These are phyloP conservation scores for Marsdenia floribunda DNA, from an alignment of 257 asterid species.

Conservation along the genomic window DNA sequence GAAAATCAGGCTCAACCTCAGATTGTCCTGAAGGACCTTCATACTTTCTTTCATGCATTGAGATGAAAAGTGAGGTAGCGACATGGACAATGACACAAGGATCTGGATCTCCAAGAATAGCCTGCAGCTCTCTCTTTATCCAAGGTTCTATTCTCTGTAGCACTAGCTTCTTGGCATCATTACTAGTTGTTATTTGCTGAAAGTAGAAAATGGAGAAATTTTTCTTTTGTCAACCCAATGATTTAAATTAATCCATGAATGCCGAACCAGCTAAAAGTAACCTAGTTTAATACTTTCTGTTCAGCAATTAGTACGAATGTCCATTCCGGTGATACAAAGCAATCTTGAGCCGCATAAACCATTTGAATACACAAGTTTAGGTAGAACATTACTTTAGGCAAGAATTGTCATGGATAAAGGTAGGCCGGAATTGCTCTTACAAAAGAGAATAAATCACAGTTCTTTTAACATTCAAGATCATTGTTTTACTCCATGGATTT, in stretches of 20 bases:
- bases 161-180: conserved; percentile 25
- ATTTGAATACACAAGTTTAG: not conserved
- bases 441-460: not conserved
- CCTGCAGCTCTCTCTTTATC: conserved; percentile 56
- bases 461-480: not conserved
- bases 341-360: not conserved
- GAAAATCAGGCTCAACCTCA: conserved; percentile 26
- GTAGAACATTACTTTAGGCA: not conserved
- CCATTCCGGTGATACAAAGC: not conserved
- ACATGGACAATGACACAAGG: conserved; percentile 57
- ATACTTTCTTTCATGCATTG: conserved; percentile 18
- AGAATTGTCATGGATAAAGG: not conserved
- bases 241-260: not conserved
- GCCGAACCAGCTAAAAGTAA: not conserved
- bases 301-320: not conserved
- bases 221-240: not conserved
- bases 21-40: conserved; percentile 18
- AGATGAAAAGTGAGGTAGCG: conserved; percentile 42
- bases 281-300: not conserved
- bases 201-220: not conserved
- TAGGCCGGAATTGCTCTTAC: not conserved
- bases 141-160: conserved; percentile 46
- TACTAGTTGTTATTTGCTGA: conserved; percentile 28
- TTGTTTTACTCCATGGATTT: not conserved
- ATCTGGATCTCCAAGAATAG: conserved; percentile 55